Evolutionary conservation across 2,329 filamentous ascomycete genomes (phyloP).

Genomic region (Madurella fahalii): DNA sequence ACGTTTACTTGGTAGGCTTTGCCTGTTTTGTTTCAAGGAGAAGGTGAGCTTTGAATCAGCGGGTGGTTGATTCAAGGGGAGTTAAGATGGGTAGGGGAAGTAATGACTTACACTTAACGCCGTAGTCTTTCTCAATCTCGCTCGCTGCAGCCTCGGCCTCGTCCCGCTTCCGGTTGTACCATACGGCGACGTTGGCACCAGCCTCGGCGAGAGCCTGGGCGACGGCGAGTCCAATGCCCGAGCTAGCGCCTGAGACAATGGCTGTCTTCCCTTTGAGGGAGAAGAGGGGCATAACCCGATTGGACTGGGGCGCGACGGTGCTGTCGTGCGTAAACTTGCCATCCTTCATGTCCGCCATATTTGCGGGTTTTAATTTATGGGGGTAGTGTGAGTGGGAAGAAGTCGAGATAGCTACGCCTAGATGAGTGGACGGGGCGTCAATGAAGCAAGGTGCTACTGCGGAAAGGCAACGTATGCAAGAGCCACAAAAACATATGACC

Average conservation of each 20-base stretch:
- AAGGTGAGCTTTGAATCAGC: not conserved
- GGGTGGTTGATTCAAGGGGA: not conserved
- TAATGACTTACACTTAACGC: conserved; percentile 55
- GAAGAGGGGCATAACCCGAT: conserved; percentile 60
- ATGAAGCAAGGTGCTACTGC: not conserved
- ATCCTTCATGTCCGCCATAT: conserved; percentile 39
- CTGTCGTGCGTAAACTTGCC: conserved; percentile 56
- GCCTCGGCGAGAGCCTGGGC: conserved; percentile 64
- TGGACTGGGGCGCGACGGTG: conserved; percentile 43
- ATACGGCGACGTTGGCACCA: conserved; percentile 67
- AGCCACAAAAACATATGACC: not conserved
- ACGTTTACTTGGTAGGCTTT: conserved; percentile 61
- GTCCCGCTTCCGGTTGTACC: conserved; percentile 67
- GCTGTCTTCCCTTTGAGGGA: conserved; percentile 67
- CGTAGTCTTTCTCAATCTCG: conserved; percentile 61
- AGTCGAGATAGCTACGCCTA: not conserved
- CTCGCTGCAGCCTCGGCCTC: conserved; percentile 58
- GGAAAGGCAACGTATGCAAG: not conserved
- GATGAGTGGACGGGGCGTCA: no score
- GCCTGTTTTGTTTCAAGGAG: conserved; percentile 36
- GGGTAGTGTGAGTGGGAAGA: not conserved
- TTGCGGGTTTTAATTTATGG: conserved; percentile 7
- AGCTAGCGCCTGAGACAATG: conserved; percentile 63
- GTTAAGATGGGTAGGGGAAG: no score
- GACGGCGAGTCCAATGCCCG: conserved; percentile 63